These are phyloP conservation scores for Amphicarpaea edgeworthii DNA, from an alignment of 306 rosid genomes.

Conservation along the genomic window DNA sequence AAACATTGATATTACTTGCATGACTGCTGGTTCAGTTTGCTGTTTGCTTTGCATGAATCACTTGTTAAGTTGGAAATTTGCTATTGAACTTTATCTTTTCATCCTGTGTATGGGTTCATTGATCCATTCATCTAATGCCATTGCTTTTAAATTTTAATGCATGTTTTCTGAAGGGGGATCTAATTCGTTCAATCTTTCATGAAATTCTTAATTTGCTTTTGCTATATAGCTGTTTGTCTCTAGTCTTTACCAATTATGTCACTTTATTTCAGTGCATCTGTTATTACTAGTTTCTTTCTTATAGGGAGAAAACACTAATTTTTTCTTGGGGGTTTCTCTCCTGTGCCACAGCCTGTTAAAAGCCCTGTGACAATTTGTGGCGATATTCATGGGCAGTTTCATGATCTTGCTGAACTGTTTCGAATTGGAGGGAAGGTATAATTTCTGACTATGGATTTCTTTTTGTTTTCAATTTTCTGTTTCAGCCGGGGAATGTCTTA, in stretches of 20 bases:
- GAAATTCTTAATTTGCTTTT: constrained; percentile 25
- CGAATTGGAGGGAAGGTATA: constrained; percentile 99
- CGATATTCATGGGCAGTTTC: constrained; percentile 99
- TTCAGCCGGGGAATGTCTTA: constrained; percentile 56
- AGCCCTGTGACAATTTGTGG: constrained; percentile 99
- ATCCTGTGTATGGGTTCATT: background rate
- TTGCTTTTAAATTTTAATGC: constrained; percentile 12
- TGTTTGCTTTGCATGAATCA: constrained; percentile 26
- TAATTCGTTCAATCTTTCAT: constrained; percentile 20
- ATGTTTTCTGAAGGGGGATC: constrained; percentile 27
- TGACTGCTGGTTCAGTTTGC: constrained; percentile 12
- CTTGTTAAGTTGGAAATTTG: background rate
- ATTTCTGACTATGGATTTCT: constrained; percentile 48
- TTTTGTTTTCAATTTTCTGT: constrained; percentile 49
- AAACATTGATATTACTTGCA: constrained; percentile 30
- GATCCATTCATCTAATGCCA: background rate
- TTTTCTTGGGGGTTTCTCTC: constrained; percentile 23
- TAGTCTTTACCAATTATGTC: background rate
- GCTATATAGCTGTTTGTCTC: constrained; percentile 4
- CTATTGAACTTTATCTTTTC: constrained; percentile 26
- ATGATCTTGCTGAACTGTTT: constrained; percentile 98
- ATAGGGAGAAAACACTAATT: constrained; percentile 42
- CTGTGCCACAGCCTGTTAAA: constrained; percentile 87
- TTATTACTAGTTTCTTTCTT: constrained; percentile 19
- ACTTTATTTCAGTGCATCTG: constrained; percentile 2